Base-by-base conservation (phyloP, 192 early-diverging fungal species). In the Tieghemiomyces parasiticus region DNA sequence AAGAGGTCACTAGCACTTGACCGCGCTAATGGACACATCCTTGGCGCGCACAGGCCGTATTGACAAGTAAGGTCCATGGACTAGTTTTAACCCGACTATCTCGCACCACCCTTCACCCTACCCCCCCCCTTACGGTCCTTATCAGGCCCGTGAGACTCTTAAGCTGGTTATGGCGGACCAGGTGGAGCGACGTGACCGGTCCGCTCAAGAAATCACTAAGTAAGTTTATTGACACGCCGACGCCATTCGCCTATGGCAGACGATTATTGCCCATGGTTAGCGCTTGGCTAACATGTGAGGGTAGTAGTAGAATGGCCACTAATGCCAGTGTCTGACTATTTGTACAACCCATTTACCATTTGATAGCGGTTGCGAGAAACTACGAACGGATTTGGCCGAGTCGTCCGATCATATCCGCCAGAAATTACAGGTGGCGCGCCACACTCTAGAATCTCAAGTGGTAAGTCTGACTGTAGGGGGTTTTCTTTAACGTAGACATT, bases 131-230 rank as follows among this genome's bases (percentile, higher is more conserved):
- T 24, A n/a, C n/a, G n/a, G 58, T 6, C 22, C 38, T 35, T 29
- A 10, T 47, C 38, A 76, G 65, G 75, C 77, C 19, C 62, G 82
- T 61, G 83, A 88, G 56, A 81, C 83, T 1, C 63, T 88, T 25
- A 68, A 74, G 48, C 68, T 84, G 19, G 75, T 85, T 70, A 74
- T 88, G 71, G 75, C 75, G 31, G 71, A 81, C 35, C 85, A 88
- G 67, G 65, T 85, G n/a, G 67, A 75, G 13, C 51, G 61, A 52
- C 66, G 69, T 38, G 62, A 65, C 14, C 65, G 47, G 45, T 53
- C 63, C 4, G 49, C 69, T 8, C 61, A 66, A 30, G 49, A 35
- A 14, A 65, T 68, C 8, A 56, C 47, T n/a, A 48, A n/a, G 47
- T 48, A 48, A 48, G 47, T n/a, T n/a, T n/a, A n/a, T n/a, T 22